Evolutionary conservation across 257 asterid genomes (phyloP), one percentile per base, ranked within the genome.

Genomic region (Capsicum pubescens): DNA sequence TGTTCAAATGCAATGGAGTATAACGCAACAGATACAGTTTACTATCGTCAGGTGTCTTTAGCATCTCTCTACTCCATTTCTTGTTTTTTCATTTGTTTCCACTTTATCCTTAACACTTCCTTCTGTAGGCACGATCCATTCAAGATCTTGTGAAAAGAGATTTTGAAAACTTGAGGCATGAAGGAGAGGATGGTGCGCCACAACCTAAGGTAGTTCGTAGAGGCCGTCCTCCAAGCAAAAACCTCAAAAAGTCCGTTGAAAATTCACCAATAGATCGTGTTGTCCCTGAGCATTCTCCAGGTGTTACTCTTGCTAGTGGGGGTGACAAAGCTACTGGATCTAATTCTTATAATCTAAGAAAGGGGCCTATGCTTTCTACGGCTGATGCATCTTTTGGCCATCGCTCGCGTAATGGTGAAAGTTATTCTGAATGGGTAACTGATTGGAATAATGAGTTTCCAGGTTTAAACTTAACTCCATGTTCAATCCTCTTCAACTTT

Each of bases 401-500:
- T 84, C 90, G 93, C 63, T 85, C 92, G 39, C 91, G 95, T 83
- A 92, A 92, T 82, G 93, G 98, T 35, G 99, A 92, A 84, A 90
- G 87, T 87, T 83, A 85, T 84, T 87, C 93, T 0, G 98, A 95
- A 10, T 93, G 91, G 91, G 80, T 85, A 79, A 91, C 89, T 46
- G 98, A 97, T 52, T 97, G 99, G 99, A 97, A 91, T 82, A 87
- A 88, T 66, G 99, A 97, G 87, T 97, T 97, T 78, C 99, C 99
- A 90, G 99, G 99, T 96, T 61, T 80, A 58, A 83, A 83, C 78
- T 9, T 76, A 79, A 13, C 79, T 67, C 44, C 67, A 17, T 67
- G 48, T 68, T 76, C 66, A 57, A 35, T 86, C 70, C 52, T 46
- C 44, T 83, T 74, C 17, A 64, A 57, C 9, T 36, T 39, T n/a